phyloP scores from a whole-genome alignment of 2,329 filamentous ascomycete species.

The Aspergillus niger region DNA sequence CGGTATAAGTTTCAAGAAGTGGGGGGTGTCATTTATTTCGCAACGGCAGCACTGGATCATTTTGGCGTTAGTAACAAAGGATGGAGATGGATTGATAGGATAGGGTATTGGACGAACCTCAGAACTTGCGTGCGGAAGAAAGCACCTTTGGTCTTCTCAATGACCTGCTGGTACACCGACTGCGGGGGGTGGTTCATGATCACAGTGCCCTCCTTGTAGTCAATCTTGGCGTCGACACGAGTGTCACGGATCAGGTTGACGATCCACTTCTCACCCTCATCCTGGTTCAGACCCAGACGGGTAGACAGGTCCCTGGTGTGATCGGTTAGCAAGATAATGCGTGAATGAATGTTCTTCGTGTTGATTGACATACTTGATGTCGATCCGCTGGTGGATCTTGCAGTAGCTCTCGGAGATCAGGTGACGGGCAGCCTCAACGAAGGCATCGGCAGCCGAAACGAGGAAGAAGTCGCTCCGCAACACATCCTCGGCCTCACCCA shows the following conservation, averaged over 20 bases:
- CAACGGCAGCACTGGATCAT: conserved; percentile 48
- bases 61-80: not conserved
- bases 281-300: conserved; percentile 85
- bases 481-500: conserved; percentile 85
- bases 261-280: conserved; percentile 99
- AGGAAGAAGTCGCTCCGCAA: conserved; percentile 96
- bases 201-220: conserved; percentile 97
- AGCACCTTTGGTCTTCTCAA: conserved; percentile 96
- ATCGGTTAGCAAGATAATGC: conserved; percentile 16
- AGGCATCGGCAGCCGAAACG: conserved; percentile 76
- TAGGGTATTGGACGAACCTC: conserved; percentile 46
- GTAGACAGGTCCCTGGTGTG: conserved; percentile 75
- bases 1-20: conserved; percentile 7
- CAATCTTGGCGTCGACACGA: conserved; percentile 96
- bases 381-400: conserved; percentile 99
- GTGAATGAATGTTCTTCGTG: not conserved
- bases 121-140: conserved; percentile 98
- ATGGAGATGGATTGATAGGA: not conserved
- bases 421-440: conserved; percentile 92
- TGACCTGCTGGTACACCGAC: conserved; percentile 98
- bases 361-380: conserved; percentile 70
- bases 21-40: conserved; percentile 44
- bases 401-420: conserved; percentile 98
- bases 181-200: conserved; percentile 99
- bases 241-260: conserved; percentile 99